Evolutionary conservation across 371 early-diverging fungal species (phyloP), one percentile per base, ranked within the genome.

Genomic region (Gilbertella persicaria): DNA sequence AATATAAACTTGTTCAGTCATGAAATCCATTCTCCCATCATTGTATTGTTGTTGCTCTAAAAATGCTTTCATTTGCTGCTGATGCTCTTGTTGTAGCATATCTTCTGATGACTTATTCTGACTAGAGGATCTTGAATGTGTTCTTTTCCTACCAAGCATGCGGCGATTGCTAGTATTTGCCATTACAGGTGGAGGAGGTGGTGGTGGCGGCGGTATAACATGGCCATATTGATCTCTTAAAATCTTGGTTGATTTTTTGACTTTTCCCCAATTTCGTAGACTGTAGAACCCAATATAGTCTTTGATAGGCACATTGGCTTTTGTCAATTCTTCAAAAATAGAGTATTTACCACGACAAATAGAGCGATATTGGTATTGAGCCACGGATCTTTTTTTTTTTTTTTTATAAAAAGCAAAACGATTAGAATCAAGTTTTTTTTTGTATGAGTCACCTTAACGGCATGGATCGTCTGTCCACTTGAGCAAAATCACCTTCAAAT

Each of bases 1-100:
- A 39, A 94, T 84, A 64, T 95, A 94, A 30, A 93, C 77, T 47
- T 87, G 83, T 55, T 94, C 93, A 0, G 89, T 88, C 0, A 88
- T 83, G 63, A 62, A 78, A 25, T 72, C 67, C 38, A 52, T 41
- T 33, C 53, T 30, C 7, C 58, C 48, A 45, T 57, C 53, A 30
- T 57, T 42, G 14, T 42, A 48, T 5, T 48, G 42, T 14, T 55
- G 49, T 21, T 41, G 41, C 5, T 29, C 41, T n/a, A 41, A 26
- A n/a, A 41, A 28, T 19, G 21, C 25, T 33, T 12, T 33, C 4
- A 28, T 26, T 19, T 30, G 14, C 25, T 46, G 35, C 16, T 21
- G 3, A 19, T 55, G 47, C 12, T 40, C 36, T 20, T 23, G 21
- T 13, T 20, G 3, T 10, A 8, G 3, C 0, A 42, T 17, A 16